These are phyloP conservation scores for Lactifluus volemus DNA, from an alignment of 768 basidiomycete species.

Conservation along the genomic window DNA sequence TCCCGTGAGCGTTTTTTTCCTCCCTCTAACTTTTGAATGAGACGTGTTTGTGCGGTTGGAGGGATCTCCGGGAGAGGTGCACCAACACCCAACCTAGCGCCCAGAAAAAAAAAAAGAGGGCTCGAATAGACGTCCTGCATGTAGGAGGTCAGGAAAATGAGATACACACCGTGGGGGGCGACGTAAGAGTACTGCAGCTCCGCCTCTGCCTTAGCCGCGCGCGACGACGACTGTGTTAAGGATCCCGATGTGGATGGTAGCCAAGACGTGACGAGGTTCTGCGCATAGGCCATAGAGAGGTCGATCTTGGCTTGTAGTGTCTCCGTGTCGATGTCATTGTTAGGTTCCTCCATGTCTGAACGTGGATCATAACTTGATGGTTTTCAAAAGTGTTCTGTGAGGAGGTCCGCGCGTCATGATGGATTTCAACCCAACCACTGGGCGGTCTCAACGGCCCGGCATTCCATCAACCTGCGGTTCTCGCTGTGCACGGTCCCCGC, in stretches of 20 bases:
- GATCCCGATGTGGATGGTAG: conserved; percentile 30
- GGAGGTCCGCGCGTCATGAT: no score
- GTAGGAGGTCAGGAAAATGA: not conserved
- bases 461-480: no score
- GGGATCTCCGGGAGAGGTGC: conserved; percentile 45
- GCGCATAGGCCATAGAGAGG: conserved; percentile 67
- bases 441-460: not conserved
- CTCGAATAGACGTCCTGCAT: not conserved
- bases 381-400: not conserved
- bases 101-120: not conserved
- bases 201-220: conserved; percentile 26
- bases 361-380: conserved; percentile 2
- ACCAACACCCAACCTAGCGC: conserved; percentile 63
- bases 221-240: conserved; percentile 16
- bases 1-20: conserved; percentile 39
- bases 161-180: conserved; percentile 57
- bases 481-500: no score
- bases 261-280: conserved; percentile 71
- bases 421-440: no score
- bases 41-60: conserved; percentile 31
- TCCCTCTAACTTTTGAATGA: conserved; percentile 50
- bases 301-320: conserved; percentile 77
- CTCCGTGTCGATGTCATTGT: conserved; percentile 51
- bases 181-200: conserved; percentile 58
- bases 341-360: conserved; percentile 35